phyloP scores from a whole-genome alignment of 805 yeast species.

The Kazachstania bromeliacearum region DNA sequence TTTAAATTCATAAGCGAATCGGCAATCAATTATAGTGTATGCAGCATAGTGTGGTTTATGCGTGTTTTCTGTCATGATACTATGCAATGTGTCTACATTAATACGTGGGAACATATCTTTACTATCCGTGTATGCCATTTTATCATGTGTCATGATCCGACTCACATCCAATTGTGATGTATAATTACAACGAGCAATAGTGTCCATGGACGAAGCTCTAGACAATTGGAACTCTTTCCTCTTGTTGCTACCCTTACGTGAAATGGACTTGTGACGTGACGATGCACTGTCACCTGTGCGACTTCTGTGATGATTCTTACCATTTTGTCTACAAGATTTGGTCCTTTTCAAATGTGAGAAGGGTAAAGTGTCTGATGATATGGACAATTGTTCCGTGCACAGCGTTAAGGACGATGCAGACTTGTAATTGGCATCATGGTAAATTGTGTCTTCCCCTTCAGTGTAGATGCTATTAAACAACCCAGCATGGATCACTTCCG shows the following conservation, averaged over 20 bases:
- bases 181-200: conserved; percentile 31
- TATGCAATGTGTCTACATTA: conserved; percentile 33
- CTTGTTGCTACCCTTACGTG: too few species aligned
- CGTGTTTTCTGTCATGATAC: conserved; percentile 29
- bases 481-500: too few species aligned
- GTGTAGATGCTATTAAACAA: too few species aligned
- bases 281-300: conserved; percentile 1
- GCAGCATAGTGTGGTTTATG: conserved; percentile 44
- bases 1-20: conserved; percentile 82
- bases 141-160: conserved; percentile 46
- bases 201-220: neutral
- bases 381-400: too few species aligned
- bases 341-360: conserved; percentile 1
- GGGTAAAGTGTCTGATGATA: neutral
- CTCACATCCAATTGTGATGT: conserved; percentile 52
- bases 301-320: conserved; percentile 1
- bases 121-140: conserved; percentile 21
- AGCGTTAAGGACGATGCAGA: too few species aligned
- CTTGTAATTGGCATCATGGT: too few species aligned
- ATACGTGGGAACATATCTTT: conserved; percentile 43
- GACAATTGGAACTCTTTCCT: neutral
- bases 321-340: neutral
- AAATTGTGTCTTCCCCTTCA: too few species aligned
- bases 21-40: conserved; percentile 66
- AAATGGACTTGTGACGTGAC: too few species aligned